Conservation (phyloP, 2,329 filamentous ascomycete species). For the Paecilomyces sp. region DNA sequence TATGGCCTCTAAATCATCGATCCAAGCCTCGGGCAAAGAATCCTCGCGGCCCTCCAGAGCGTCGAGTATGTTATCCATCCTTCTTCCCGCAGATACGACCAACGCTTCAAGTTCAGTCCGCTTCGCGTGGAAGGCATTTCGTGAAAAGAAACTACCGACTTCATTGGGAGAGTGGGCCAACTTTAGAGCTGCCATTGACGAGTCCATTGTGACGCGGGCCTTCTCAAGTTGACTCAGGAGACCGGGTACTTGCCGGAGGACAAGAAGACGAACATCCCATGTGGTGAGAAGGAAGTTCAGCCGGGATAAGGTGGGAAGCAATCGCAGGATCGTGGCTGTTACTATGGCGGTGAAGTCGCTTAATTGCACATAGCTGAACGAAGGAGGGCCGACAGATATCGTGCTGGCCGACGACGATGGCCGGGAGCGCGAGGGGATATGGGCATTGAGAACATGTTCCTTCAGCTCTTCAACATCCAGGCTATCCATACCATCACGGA, state of each 20-base stretch:
- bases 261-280: conserved; percentile 70
- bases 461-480: conserved; percentile 68
- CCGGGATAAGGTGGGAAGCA: conserved; percentile 71
- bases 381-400: conserved; percentile 32
- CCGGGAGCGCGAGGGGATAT: conserved; percentile 59
- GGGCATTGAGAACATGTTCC: conserved; percentile 72
- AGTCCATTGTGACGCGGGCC: conserved; percentile 26
- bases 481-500: conserved; percentile 45
- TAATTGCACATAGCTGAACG: conserved; percentile 58
- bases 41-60: conserved; percentile 76
- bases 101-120: conserved; percentile 58
- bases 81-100: conserved; percentile 61
- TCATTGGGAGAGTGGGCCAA: conserved; percentile 16
- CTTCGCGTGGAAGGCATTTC: conserved; percentile 33
- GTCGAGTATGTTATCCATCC: conserved; percentile 81
- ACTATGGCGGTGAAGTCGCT: conserved; percentile 87
- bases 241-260: conserved; percentile 65
- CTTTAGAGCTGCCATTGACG: conserved; percentile 23
- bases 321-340: conserved; percentile 84
- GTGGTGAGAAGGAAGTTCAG: conserved; percentile 64
- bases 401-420: conserved; percentile 40
- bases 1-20: conserved; percentile 74
- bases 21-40: conserved; percentile 77
- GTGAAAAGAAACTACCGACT: conserved; percentile 21
- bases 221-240: conserved; percentile 58